phyloP scores from a whole-genome alignment of 2,329 filamentous ascomycete species.

The Arachnopeziza araneosa region DNA sequence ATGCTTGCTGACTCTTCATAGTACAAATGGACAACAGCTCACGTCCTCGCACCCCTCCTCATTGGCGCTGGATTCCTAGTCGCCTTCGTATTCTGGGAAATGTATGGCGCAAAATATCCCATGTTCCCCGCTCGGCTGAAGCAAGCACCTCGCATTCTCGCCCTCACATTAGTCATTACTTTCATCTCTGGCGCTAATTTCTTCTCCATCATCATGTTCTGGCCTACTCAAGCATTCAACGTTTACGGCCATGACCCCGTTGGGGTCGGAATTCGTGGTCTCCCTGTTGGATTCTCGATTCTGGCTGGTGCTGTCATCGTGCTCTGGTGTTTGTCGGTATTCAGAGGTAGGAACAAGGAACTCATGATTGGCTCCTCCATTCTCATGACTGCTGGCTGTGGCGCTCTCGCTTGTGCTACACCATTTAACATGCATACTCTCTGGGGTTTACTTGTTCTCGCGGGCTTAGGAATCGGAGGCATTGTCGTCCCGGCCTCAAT shows the following conservation, averaged over 20 bases:
- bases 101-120: conserved; percentile 43
- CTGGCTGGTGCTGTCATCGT: conserved; percentile 55
- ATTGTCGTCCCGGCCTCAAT: conserved; percentile 65
- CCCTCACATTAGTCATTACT: conserved; percentile 50
- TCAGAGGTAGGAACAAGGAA: conserved; percentile 52
- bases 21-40: conserved; percentile 49
- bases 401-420: conserved; percentile 44
- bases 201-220: conserved; percentile 44
- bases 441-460: conserved; percentile 54
- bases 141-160: conserved; percentile 44
- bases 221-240: conserved; percentile 57
- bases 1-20: conserved; percentile 30
- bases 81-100: conserved; percentile 48
- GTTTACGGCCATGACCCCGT: conserved; percentile 61
- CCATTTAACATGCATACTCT: conserved; percentile 48
- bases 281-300: conserved; percentile 61
- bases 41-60: conserved; percentile 47
- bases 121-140: conserved; percentile 46
- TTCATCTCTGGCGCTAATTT: conserved; percentile 54
- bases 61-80: conserved; percentile 42
- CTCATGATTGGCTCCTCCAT: conserved; percentile 54
- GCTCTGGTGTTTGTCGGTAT: conserved; percentile 50
- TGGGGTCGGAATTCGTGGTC: conserved; percentile 56
- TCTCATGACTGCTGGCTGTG: conserved; percentile 58
- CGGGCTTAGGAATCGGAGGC: conserved; percentile 59